phyloP scores from a whole-genome alignment of 768 basidiomycete genomes.

The Russula ochroleuca region DNA sequence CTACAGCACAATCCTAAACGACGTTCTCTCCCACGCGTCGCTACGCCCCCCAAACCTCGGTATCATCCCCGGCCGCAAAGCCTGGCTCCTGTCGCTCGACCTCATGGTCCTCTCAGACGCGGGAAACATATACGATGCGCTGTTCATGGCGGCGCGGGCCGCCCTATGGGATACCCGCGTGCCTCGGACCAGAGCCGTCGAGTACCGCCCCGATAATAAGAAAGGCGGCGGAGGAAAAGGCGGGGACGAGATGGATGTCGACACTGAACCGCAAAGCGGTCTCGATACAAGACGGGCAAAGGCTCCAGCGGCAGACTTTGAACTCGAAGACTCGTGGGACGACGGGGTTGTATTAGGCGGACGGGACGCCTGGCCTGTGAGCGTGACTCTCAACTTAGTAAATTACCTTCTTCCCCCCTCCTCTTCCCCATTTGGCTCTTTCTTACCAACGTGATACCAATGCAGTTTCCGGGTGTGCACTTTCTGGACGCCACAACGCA shows the following conservation, averaged over 20 bases:
- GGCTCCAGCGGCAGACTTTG: slow-evolving; percentile 67
- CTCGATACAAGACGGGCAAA: slow-evolving; percentile 52
- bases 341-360: slow-evolving; percentile 66
- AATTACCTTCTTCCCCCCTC: slow-evolving; percentile 30
- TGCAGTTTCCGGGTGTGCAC: slow-evolving; percentile 53
- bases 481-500: slow-evolving; percentile 69
- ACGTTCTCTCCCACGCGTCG: slow-evolving; percentile 61
- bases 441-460: not conserved
- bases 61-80: slow-evolving; percentile 48
- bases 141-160: slow-evolving; percentile 74
- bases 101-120: slow-evolving; percentile 67
- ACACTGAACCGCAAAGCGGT: slow-evolving; percentile 44
- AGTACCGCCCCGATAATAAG: slow-evolving; percentile 53
- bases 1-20: slow-evolving; percentile 56
- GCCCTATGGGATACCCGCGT: slow-evolving; percentile 81
- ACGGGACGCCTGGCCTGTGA: slow-evolving; percentile 67
- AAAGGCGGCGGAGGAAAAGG: slow-evolving; percentile 28
- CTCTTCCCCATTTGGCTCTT: not conserved
- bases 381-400: slow-evolving; percentile 74
- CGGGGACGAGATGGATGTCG: slow-evolving; percentile 53
- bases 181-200: slow-evolving; percentile 65
- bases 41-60: slow-evolving; percentile 61
- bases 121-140: slow-evolving; percentile 71
- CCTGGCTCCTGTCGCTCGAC: slow-evolving; percentile 76
- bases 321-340: slow-evolving; percentile 84